Base-by-base conservation (phyloP, 2,329 filamentous ascomycete genomes). In the Cadophora sp. region DNA sequence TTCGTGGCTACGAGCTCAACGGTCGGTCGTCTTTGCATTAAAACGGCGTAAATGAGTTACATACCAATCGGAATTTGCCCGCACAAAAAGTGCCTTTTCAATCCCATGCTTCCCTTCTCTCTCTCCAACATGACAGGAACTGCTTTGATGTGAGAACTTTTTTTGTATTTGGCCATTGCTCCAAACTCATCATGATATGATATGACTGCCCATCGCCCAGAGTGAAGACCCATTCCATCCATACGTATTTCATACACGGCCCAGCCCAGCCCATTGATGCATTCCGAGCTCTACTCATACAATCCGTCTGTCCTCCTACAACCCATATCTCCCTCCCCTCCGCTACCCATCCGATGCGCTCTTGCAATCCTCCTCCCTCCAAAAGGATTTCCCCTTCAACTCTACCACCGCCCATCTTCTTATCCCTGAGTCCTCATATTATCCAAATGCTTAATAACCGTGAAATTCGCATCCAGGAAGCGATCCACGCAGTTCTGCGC, bases 401-500 rank as follows among this genome's bases (percentile, higher is more conserved):
- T 36, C 20, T 33, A 36, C 58, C 47, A 22, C 6, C 3, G 11
- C 18, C 43, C 27, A n/a, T 59, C 13, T 20, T 30, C 27, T 41
- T 67, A 70, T 41, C 61, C 62, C 64, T 67, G 62, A 47, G 78
- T 78, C 69, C 85, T 81, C 80, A 92, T 80, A 69, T 80, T 86
- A 78, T 96, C 89, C 76, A 98, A 82, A 78, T 97, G 91, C 83
- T 89, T 91, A 80, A 97, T 83, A n/a, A 97, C 91, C 62, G 93
- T 83, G 72, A 92, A 81, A 81, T 95, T 96, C 70, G 94, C 87
- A 80, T 99, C 96, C 82, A 98, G 85, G 81, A 96, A 98, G 65
- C 96, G 86, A 76, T 97, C 92, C 65, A 98, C 94, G 77, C 96
- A 99, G 83, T 97, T 97, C 79, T 89, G 84, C 78, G 97, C 86